These are phyloP conservation scores for Dryas alaskensis DNA, from an alignment of 306 rosid species.

Conservation along the genomic window DNA sequence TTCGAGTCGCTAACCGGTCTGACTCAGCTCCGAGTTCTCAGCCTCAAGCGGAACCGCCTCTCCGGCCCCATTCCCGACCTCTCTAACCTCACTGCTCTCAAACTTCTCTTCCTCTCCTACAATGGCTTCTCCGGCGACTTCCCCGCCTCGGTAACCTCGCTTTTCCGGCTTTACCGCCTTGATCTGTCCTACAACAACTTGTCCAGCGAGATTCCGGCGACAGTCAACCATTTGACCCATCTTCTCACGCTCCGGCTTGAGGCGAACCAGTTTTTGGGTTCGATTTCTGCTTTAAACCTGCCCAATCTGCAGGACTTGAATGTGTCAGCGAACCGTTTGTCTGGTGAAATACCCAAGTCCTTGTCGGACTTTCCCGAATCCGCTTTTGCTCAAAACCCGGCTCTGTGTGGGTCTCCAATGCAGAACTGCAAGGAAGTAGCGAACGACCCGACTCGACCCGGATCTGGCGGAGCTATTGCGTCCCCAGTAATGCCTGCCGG, in stretches of 20 bases:
- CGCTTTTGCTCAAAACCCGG: conserved; percentile 47
- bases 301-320: conserved; percentile 60
- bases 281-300: conserved; percentile 43
- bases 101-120: conserved; percentile 61
- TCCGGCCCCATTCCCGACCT: conserved; percentile 60
- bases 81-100: conserved; percentile 56
- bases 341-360: conserved; percentile 61
- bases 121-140: conserved; percentile 62
- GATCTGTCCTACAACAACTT: conserved; percentile 71
- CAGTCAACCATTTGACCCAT: conserved; percentile 46
- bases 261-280: conserved; percentile 48
- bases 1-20: conserved; percentile 42
- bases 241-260: conserved; percentile 72
- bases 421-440: conserved; percentile 35
- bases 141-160: conserved; percentile 42
- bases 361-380: conserved; percentile 55
- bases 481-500: conserved; percentile 48
- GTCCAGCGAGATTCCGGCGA: conserved; percentile 55
- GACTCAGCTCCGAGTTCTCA: conserved; percentile 66
- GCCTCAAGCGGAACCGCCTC: conserved; percentile 69
- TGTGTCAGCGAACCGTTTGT: conserved; percentile 51
- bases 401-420: conserved; percentile 64
- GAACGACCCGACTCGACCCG: conserved; percentile 58
- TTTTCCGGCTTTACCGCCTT: conserved; percentile 67
- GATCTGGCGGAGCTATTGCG: conserved; percentile 70